These are phyloP conservation scores for Globisporangium abappressorium DNA, from an alignment of 352 stramenopile genomes.

Conservation along the genomic window DNA sequence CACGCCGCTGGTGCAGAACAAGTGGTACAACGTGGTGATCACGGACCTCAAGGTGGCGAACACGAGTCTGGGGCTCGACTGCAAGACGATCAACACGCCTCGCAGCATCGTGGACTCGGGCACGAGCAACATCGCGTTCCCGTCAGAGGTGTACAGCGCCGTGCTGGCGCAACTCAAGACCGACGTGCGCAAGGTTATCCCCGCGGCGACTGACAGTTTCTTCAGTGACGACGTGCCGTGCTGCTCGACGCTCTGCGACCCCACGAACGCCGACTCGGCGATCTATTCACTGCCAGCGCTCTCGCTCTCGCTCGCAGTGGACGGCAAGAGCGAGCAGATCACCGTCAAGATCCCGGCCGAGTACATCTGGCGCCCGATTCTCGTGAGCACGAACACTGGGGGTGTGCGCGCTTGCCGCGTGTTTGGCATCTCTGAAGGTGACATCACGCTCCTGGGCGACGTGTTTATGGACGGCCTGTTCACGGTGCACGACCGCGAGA, in stretches of 20 bases:
- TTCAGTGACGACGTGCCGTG: constrained; percentile 72
- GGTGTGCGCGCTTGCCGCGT: constrained; percentile 50
- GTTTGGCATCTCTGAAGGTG: constrained; percentile 79
- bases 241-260: constrained; percentile 65
- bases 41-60: constrained; percentile 58
- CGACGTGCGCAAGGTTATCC: constrained; percentile 45
- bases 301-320: constrained; percentile 56
- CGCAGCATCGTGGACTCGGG: constrained; percentile 75
- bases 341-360: constrained; percentile 71
- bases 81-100: constrained; percentile 69
- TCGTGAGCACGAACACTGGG: constrained; percentile 40
- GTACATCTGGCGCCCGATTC: constrained; percentile 83
- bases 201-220: constrained; percentile 46
- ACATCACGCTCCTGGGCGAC: constrained; percentile 71
- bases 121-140: constrained; percentile 79
- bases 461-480: constrained; percentile 87
- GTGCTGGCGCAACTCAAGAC: constrained; percentile 53
- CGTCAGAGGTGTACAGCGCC: constrained; percentile 56
- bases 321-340: constrained; percentile 53
- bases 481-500: constrained; percentile 72
- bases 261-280: constrained; percentile 48
- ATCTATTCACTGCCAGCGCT: constrained; percentile 66
- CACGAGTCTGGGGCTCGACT: constrained; percentile 45
- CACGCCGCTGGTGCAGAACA: constrained; percentile 68
- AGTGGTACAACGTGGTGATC: constrained; percentile 78